Conservation (phyloP, 2,329 filamentous ascomycete species). For the Aureobasidium sp. region DNA sequence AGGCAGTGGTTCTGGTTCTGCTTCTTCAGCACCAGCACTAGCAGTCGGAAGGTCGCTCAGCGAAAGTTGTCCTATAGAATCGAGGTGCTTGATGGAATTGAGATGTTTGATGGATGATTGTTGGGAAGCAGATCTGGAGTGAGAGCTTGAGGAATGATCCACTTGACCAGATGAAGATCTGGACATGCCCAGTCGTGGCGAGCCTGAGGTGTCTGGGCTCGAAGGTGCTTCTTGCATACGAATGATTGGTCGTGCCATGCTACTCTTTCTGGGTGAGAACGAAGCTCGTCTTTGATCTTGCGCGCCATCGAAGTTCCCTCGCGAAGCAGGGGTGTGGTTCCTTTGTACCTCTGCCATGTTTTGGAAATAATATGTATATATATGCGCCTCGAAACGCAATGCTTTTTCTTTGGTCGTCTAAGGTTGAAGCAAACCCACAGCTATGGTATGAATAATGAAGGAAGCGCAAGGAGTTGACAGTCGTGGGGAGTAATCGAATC, state of each 20-base stretch:
- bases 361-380: not conserved
- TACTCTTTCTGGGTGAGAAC: slow-evolving; percentile 7
- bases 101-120: slow-evolving; percentile 11
- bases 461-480: not conserved
- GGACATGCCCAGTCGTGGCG: slow-evolving; percentile 20
- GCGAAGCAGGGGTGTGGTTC: not conserved
- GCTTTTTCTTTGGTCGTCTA: not conserved
- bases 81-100: slow-evolving; percentile 8
- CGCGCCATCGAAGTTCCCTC: not conserved
- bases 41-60: slow-evolving; percentile 16
- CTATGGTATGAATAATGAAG: not conserved
- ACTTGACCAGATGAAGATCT: slow-evolving; percentile 21
- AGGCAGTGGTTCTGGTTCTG: slow-evolving; percentile 21
- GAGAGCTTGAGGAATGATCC: slow-evolving; percentile 1
- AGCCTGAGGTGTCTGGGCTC: slow-evolving; percentile 26
- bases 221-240: slow-evolving; percentile 24
- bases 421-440: not conserved
- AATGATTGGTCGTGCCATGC: slow-evolving; percentile 14
- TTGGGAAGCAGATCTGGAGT: slow-evolving; percentile 9
- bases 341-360: slow-evolving; percentile 3
- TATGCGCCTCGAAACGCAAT: not conserved
- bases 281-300: not conserved
- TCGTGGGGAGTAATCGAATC: not conserved
- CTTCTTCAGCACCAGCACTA: slow-evolving; percentile 15
- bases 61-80: slow-evolving; percentile 13